Conservation (phyloP, 345 rosid species). For the Punica granatum region DNA sequence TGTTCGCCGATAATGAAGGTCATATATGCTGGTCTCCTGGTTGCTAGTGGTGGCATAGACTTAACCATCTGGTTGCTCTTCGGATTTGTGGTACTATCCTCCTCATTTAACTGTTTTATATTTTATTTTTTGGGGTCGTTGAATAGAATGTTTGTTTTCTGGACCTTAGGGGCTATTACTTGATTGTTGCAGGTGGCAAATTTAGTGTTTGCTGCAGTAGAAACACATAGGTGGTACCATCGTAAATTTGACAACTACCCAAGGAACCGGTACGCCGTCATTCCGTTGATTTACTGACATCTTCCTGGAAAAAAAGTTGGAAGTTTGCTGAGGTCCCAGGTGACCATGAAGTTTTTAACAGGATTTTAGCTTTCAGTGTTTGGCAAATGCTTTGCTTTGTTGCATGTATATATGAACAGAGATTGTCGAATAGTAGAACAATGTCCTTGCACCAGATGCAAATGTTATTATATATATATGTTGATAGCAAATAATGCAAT, state of each 20-base stretch:
- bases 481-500: background rate
- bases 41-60: constrained; percentile 72
- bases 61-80: constrained; percentile 56
- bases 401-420: background rate
- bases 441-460: background rate
- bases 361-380: background rate
- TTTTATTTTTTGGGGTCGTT: background rate
- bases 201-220: constrained; percentile 52
- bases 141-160: background rate
- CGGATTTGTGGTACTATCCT: constrained; percentile 44
- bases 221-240: constrained; percentile 69
- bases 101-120: background rate
- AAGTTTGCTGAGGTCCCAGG: background rate
- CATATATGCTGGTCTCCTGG: constrained; percentile 51
- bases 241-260: constrained; percentile 62
- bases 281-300: constrained; percentile 39
- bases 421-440: background rate
- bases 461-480: too few relatives aligned
- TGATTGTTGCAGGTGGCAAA: constrained; percentile 50
- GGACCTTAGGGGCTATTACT: constrained; percentile 1
- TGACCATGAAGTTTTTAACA: background rate
- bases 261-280: constrained; percentile 32
- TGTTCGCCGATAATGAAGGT: constrained; percentile 32
- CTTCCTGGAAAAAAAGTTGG: background rate
- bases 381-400: background rate